These are phyloP conservation scores for Colletotrichum chrysophilum DNA, from an alignment of 2,329 filamentous ascomycete genomes.

Conservation along the genomic window DNA sequence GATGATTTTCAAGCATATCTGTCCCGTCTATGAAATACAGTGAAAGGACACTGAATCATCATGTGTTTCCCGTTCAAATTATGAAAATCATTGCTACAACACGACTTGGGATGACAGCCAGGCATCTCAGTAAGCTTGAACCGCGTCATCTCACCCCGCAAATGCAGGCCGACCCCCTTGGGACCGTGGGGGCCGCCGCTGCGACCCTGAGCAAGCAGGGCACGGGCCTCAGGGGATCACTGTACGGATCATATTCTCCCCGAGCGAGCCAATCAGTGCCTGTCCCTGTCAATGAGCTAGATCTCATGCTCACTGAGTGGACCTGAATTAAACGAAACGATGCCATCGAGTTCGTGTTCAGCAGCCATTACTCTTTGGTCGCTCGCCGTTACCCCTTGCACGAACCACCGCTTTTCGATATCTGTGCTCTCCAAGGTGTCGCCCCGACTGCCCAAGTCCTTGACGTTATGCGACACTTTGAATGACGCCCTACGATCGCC, in stretches of 20 bases:
- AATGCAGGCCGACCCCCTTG: not conserved
- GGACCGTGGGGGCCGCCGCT: not conserved
- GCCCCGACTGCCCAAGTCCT: not conserved
- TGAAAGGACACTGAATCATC: not conserved
- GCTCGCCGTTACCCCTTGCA: slow-evolving; percentile 4
- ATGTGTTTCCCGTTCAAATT: not conserved
- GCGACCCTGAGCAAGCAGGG: not conserved
- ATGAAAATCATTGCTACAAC: not conserved
- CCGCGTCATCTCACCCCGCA: slow-evolving; percentile 14
- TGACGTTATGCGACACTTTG: slow-evolving; percentile 14
- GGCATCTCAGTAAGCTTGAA: not conserved
- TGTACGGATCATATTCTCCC: slow-evolving; percentile 14
- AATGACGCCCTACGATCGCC: not conserved
- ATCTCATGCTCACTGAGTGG: slow-evolving; percentile 13
- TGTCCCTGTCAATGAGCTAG: not conserved
- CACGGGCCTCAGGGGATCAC: not conserved
- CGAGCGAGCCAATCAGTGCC: slow-evolving; percentile 9
- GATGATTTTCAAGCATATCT: not conserved
- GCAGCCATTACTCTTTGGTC: not conserved
- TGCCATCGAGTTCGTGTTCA: slow-evolving; percentile 16
- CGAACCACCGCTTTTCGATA: not conserved
- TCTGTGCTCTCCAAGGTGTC: not conserved
- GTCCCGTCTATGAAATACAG: not conserved
- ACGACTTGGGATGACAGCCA: not conserved
- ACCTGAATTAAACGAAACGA: slow-evolving; percentile 18